A percentile compares a stretch with the other conserved stretches of the same genome.
phyloP scores from a whole-genome alignment of 1,284 basidiomycete genomes.

The Ceratobasidium sp. region DNA sequence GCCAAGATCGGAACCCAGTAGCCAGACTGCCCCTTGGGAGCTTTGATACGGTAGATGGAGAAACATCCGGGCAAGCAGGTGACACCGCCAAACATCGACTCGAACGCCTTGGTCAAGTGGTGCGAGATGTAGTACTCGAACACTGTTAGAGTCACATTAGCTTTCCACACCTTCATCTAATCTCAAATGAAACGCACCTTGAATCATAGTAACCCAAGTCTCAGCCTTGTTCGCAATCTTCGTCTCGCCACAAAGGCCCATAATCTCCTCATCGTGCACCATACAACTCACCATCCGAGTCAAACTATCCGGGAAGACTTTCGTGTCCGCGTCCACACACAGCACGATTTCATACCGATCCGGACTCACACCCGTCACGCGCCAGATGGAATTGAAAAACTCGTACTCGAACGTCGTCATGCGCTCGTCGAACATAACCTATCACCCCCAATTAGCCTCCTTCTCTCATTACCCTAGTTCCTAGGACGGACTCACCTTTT shows the following conservation, averaged over 20 bases:
- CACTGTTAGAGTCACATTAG: conserved; percentile 59
- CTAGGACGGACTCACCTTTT: conserved; percentile 74
- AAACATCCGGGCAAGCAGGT: conserved; percentile 99
- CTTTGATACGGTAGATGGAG: conserved; percentile 99
- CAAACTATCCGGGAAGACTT: conserved; percentile 88
- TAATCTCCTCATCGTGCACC: conserved; percentile 98
- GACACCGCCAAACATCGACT: conserved; percentile 99
- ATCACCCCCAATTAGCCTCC: too few relatives aligned
- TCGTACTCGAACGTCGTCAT: conserved; percentile 99
- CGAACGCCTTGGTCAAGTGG: conserved; percentile 97
- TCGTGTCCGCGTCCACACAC: conserved; percentile 98
- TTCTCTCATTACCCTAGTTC: too few relatives aligned
- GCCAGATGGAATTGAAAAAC: conserved; percentile 90
- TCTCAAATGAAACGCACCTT: conserved; percentile 57
- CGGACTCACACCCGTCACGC: conserved; percentile 97
- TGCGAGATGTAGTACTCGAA: conserved; percentile 99
- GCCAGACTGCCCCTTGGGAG: conserved; percentile 82
- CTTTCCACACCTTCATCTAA: neutral
- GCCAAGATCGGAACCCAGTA: conserved; percentile 98
- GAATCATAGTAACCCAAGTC: conserved; percentile 98
- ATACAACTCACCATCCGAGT: conserved; percentile 94
- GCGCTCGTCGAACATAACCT: conserved; percentile 89
- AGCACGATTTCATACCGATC: conserved; percentile 92
- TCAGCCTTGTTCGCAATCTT: conserved; percentile 98
- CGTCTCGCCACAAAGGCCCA: conserved; percentile 99